These are phyloP conservation scores for Monilinia fructicola DNA, from an alignment of 2,329 filamentous ascomycete species.

Conservation along the genomic window DNA sequence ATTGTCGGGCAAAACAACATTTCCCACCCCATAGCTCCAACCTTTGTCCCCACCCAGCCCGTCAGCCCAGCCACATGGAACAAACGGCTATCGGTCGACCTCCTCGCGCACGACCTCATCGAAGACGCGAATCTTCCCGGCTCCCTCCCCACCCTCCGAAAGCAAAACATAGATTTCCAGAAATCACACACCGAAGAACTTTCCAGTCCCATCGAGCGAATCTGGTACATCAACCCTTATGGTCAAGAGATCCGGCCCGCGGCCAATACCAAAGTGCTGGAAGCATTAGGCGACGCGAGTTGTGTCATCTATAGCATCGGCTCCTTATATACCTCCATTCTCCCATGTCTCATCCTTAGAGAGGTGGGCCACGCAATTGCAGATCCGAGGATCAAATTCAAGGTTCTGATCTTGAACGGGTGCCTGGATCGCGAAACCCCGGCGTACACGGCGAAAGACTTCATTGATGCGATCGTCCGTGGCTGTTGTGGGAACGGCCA, in stretches of 20 bases:
- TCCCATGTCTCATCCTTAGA: slow-evolving; percentile 77
- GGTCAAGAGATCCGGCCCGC: slow-evolving; percentile 90
- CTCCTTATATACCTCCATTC: slow-evolving; percentile 85
- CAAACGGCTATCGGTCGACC: slow-evolving; percentile 41
- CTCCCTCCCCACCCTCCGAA: slow-evolving; percentile 74
- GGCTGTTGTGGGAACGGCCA: slow-evolving; percentile 52
- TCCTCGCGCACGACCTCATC: slow-evolving; percentile 60
- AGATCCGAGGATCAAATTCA: slow-evolving; percentile 49
- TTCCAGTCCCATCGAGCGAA: slow-evolving; percentile 70
- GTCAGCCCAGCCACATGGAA: slow-evolving; percentile 28
- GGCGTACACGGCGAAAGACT: slow-evolving; percentile 74
- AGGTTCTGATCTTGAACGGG: slow-evolving; percentile 75
- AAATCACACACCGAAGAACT: slow-evolving; percentile 76
- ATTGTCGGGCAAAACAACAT: slow-evolving; percentile 94
- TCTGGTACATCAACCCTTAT: slow-evolving; percentile 99
- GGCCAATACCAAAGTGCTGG: slow-evolving; percentile 76
- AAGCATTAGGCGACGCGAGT: slow-evolving; percentile 63
- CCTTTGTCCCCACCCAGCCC: slow-evolving; percentile 25
- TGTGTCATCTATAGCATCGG: slow-evolving; percentile 89
- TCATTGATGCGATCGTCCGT: slow-evolving; percentile 74
- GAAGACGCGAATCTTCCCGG: slow-evolving; percentile 82
- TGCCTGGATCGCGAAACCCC: slow-evolving; percentile 82
- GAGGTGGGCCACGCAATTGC: slow-evolving; percentile 69
- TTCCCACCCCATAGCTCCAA: slow-evolving; percentile 62
- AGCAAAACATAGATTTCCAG: slow-evolving; percentile 78